phyloP scores from a whole-genome alignment of 2,329 filamentous ascomycete genomes.

The Apiospora saccharicola region DNA sequence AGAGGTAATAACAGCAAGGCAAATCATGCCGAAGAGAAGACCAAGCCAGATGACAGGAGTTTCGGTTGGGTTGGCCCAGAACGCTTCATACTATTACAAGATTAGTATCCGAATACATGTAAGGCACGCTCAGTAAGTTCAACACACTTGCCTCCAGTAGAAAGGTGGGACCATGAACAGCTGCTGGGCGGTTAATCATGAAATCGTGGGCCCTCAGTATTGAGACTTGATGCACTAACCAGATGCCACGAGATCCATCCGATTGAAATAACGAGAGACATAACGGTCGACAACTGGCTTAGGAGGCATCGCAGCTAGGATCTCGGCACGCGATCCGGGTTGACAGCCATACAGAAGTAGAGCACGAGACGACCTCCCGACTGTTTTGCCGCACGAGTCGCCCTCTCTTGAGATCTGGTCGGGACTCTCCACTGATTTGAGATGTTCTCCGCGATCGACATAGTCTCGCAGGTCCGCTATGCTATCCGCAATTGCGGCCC shows the following conservation, averaged over 20 bases:
- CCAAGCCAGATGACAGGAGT: slow-evolving; percentile 54
- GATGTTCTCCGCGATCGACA: slow-evolving; percentile 40
- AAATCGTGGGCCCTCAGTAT: too few species aligned
- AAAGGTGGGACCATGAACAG: slow-evolving; percentile 42
- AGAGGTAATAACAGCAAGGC: slow-evolving; percentile 42
- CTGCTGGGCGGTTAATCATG: slow-evolving; percentile 27
- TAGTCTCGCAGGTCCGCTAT: slow-evolving; percentile 50
- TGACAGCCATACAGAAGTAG: slow-evolving; percentile 44
- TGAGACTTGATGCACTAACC: neutral
- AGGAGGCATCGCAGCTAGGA: slow-evolving; percentile 45
- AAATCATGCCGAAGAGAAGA: slow-evolving; percentile 54
- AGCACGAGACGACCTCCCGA: slow-evolving; percentile 30
- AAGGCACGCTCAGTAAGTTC: neutral
- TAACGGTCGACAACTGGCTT: slow-evolving; percentile 45
- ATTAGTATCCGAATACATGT: too few species aligned
- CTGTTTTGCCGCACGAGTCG: slow-evolving; percentile 1
- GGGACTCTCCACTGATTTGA: neutral
- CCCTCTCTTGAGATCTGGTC: neutral
- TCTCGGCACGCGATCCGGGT: slow-evolving; percentile 38
- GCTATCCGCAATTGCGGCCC: slow-evolving; percentile 49
- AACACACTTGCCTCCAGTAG: slow-evolving; percentile 36
- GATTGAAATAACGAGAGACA: slow-evolving; percentile 49
- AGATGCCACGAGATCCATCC: slow-evolving; percentile 40
- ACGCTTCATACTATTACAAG: slow-evolving; percentile 48
- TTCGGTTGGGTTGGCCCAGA: slow-evolving; percentile 49